phyloP scores from a whole-genome alignment of 768 basidiomycete species.

The Flagelloscypha sp. region DNA sequence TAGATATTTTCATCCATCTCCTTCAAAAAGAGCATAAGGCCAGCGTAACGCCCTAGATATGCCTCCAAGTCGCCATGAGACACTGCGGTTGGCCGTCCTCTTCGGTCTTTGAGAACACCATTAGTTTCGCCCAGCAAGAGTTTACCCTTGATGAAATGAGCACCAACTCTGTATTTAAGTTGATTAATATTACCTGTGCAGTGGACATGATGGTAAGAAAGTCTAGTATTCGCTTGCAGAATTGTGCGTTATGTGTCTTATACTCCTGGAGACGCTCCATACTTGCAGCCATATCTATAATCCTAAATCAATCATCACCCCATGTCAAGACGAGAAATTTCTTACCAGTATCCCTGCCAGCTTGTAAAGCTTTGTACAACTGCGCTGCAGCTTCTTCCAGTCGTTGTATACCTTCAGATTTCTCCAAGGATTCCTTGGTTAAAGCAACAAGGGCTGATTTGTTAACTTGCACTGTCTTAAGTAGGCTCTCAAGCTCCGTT shows the following conservation, averaged over 20 bases:
- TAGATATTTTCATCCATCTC: constrained; percentile 93
- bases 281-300: constrained; percentile 88
- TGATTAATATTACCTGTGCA: constrained; percentile 54
- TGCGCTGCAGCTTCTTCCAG: constrained; percentile 80
- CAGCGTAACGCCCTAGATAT: constrained; percentile 82
- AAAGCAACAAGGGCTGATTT: constrained; percentile 64
- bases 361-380: constrained; percentile 91
- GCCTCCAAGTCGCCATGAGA: constrained; percentile 71
- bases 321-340: not conserved
- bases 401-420: constrained; percentile 59
- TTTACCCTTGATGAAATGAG: constrained; percentile 42
- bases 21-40: constrained; percentile 85
- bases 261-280: constrained; percentile 92
- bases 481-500: constrained; percentile 76
- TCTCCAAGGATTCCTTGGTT: constrained; percentile 86
- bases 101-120: constrained; percentile 41
- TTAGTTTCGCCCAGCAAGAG: constrained; percentile 55
- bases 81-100: constrained; percentile 39
- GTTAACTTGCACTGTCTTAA: constrained; percentile 94
- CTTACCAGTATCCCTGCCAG: constrained; percentile 80
- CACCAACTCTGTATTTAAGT: constrained; percentile 1
- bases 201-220: constrained; percentile 89
- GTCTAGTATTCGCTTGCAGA: constrained; percentile 86
- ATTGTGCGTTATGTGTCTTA: constrained; percentile 80
- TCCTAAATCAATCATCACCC: constrained; percentile 10